phyloP scores from a whole-genome alignment of 768 basidiomycete genomes.

The Sporobolomyces roseus region DNA sequence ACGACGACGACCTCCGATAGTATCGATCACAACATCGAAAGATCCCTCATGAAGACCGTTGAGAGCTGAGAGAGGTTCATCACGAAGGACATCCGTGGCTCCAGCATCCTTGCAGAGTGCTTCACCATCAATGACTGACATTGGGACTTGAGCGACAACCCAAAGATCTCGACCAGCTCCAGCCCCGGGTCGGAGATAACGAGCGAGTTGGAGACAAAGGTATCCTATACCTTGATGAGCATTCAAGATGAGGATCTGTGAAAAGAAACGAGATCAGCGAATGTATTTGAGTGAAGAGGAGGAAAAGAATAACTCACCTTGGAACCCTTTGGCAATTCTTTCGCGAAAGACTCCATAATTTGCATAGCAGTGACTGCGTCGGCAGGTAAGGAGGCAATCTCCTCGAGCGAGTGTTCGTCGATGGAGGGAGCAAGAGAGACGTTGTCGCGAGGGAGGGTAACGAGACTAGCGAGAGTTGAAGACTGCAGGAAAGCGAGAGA shows the following conservation, averaged over 20 bases:
- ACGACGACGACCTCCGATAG: constrained; percentile 41
- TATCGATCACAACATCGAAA: constrained; percentile 46
- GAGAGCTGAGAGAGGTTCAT: constrained; percentile 43
- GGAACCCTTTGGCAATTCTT: constrained; percentile 29
- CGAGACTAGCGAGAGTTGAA: constrained; percentile 41
- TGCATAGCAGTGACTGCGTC: constrained; percentile 42
- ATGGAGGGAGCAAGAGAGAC: constrained; percentile 42
- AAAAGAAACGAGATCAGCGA: neutral
- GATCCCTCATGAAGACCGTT: constrained; percentile 42
- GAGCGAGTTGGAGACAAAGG: constrained; percentile 41
- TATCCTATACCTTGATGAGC: constrained; percentile 44
- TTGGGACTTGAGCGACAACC: constrained; percentile 40
- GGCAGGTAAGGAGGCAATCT: constrained; percentile 40
- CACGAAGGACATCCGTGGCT: constrained; percentile 41
- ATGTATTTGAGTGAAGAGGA: neutral
- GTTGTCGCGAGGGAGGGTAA: constrained; percentile 40
- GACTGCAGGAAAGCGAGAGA: constrained; percentile 23
- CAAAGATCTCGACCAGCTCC: constrained; percentile 22
- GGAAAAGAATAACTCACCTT: constrained; percentile 15
- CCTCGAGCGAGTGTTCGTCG: constrained; percentile 20
- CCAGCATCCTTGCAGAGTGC: constrained; percentile 26
- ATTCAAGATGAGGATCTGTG: constrained; percentile 40
- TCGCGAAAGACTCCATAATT: constrained; percentile 36
- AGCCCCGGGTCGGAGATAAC: constrained; percentile 19
- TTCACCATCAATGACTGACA: constrained; percentile 37